Evolutionary conservation across 2,329 filamentous ascomycete genomes (phyloP).

Genomic region (Xylariaceae sp.): DNA sequence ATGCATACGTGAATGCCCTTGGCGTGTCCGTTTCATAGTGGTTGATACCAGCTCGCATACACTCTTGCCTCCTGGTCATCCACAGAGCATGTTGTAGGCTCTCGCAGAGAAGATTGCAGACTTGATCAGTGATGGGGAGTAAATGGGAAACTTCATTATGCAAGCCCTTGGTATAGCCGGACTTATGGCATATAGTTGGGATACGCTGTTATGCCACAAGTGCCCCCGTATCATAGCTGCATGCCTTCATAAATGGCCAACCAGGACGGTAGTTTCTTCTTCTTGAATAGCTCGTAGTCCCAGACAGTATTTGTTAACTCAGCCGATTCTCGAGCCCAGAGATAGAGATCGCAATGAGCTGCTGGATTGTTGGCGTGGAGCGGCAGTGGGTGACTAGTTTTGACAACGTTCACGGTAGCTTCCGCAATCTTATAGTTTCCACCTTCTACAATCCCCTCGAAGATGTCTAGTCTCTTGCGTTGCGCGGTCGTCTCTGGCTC

Average conservation of each 20-base stretch:
- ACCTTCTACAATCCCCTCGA: constrained; percentile 24
- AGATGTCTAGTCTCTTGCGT: constrained; percentile 32
- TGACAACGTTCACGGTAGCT: constrained; percentile 13
- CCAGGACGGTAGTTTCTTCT: constrained; percentile 28
- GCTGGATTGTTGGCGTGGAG: too few relatives aligned
- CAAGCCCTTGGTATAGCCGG: too few relatives aligned
- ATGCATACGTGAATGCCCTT: neutral
- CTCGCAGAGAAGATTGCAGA: constrained; percentile 7
- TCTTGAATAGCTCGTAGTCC: constrained; percentile 24
- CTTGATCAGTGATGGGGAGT: too few relatives aligned
- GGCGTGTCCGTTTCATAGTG: constrained; percentile 1
- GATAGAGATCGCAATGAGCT: constrained; percentile 30
- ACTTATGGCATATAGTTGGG: too few relatives aligned
- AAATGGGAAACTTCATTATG: too few relatives aligned
- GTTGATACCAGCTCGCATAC: constrained; percentile 30
- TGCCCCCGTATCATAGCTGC: too few relatives aligned
- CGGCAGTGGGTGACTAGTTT: neutral
- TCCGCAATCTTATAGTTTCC: constrained; percentile 13
- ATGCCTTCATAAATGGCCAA: constrained; percentile 23
- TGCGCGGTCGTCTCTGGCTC: constrained; percentile 20
- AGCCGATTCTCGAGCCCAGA: constrained; percentile 25
- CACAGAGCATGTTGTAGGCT: constrained; percentile 2
- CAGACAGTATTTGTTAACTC: constrained; percentile 19
- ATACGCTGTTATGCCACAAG: too few relatives aligned
- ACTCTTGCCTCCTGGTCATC: constrained; percentile 15